These are phyloP conservation scores for Macaranga tanarius DNA, from an alignment of 441 rosid genomes.

Conservation along the genomic window DNA sequence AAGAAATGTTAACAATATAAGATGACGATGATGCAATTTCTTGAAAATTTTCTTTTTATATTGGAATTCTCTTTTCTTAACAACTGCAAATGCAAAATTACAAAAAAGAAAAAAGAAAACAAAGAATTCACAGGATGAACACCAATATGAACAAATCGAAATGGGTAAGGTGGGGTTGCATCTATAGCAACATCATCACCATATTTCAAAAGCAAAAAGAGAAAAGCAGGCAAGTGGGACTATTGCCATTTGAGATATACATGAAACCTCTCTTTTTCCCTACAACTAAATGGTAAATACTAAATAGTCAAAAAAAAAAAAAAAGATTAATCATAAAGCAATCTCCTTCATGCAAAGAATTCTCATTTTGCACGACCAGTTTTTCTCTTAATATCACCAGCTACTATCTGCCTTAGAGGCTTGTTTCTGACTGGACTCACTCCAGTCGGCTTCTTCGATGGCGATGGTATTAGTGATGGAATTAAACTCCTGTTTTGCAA, in stretches of 20 bases:
- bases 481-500: conserved; percentile 52
- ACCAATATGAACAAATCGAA: conserved; percentile 24
- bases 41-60: conserved; percentile 9
- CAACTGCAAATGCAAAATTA: not conserved
- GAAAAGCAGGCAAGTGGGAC: conserved; percentile 25
- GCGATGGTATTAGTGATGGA: conserved; percentile 73
- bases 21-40: conserved; percentile 16
- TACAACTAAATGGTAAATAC: conserved; percentile 23
- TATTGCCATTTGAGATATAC: conserved; percentile 25
- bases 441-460: conserved; percentile 52
- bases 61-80: not conserved
- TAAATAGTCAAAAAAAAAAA: conserved; percentile 19
- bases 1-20: too few species aligned
- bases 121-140: conserved; percentile 22
- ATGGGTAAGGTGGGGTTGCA: conserved; percentile 14
- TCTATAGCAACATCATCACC: not conserved
- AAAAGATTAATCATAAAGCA: conserved; percentile 8
- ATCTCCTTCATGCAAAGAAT: conserved; percentile 9
- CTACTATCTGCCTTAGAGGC: conserved; percentile 32
- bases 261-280: conserved; percentile 22
- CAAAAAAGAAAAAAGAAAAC: not conserved
- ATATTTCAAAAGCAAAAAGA: too few species aligned
- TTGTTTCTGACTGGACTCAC: conserved; percentile 34
- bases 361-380: conserved; percentile 49
- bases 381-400: conserved; percentile 55